Evolutionary conservation across 164 flowering plant species (phyloP).

Genomic region (Warburgia ugandensis): DNA sequence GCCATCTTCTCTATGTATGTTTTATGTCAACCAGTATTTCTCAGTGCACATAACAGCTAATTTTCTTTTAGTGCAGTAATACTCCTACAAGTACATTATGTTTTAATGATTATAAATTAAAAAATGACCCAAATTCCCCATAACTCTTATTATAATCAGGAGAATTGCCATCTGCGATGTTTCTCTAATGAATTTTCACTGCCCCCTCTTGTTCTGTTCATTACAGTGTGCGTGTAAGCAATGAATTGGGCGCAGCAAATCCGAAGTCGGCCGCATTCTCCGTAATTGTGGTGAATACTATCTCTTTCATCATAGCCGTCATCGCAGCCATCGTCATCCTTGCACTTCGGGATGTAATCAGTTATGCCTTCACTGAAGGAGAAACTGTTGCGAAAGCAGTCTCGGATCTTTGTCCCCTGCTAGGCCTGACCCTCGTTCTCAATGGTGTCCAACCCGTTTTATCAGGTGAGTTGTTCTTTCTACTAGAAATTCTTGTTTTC

Average conservation of each 20-base stretch:
- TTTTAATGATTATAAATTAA: no score
- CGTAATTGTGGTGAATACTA: slow-evolving; percentile 31
- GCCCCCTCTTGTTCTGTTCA: no score
- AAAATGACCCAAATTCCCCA: no score
- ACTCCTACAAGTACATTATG: no score
- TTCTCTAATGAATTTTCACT: no score
- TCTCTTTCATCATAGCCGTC: slow-evolving; percentile 31
- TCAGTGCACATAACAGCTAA: no score
- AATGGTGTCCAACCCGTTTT: slow-evolving; percentile 66
- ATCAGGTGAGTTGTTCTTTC: slow-evolving; percentile 28
- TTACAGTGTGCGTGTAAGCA: slow-evolving; percentile 57
- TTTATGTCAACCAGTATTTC: no score
- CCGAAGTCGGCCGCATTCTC: slow-evolving; percentile 59
- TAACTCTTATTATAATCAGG: no score
- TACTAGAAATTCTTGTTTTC: no score
- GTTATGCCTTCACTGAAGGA: slow-evolving; percentile 52
- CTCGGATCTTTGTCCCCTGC: slow-evolving; percentile 36
- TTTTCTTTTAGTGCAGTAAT: no score
- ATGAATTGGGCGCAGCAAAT: slow-evolving; percentile 46
- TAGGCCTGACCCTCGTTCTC: slow-evolving; percentile 36
- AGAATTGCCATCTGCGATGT: no score
- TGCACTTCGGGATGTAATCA: slow-evolving; percentile 32
- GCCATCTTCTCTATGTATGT: no score
- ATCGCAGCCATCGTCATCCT: slow-evolving; percentile 30
- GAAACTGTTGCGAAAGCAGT: slow-evolving; percentile 32